Evolutionary conservation across 2,329 filamentous ascomycete genomes (phyloP), one percentile per base, ranked within the genome.

Genomic region (Arthrocladium fulminans): DNA sequence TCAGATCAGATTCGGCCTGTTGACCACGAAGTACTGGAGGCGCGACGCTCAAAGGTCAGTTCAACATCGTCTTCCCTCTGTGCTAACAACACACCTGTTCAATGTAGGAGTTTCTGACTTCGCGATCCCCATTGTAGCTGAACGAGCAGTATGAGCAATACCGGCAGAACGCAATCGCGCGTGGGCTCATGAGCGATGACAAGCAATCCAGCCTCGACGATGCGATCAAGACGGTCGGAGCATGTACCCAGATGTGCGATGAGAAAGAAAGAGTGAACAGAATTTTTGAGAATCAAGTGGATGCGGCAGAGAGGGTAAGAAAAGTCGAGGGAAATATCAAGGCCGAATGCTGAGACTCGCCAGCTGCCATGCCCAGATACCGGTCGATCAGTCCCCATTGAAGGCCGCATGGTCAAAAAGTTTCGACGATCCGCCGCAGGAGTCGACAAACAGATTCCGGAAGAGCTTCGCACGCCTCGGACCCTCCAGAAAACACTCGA

Each of bases 211-310:
- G 75, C 20, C 66, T 83, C 50, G 71, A 73, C 24, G 72, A 81
- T 52, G 78, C 79, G 23, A 80, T 83, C 57, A 80, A 76, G 17
- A 72, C 76, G 0, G 73, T 79, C 3, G 80, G 79, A 44, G 77
- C 73, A 44, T 83, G 80, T 62, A 72, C 71, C 32, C 74, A 77
- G 54, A 82, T 83, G 78, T 83, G 80, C 59, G 75, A 80, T 2
- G 76, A 81, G 53, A 80, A 71, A 50, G 80, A 83, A 64, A 66
- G 79, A 37, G 73, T 81, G 37, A 73, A 80, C 55, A 72, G 80
- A 32, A 78, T 81, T 42, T 72, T 76, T 38, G 75, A 81, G 59
- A 76, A 78, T 44, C 79, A 81, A 63, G 74, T 81, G 22, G 77
- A 78, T 63, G 69, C 69, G 48, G 72, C 73, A 51, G 80, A 83